phyloP scores from a whole-genome alignment of 2,329 filamentous ascomycete species.

The Fusarium concolor region DNA sequence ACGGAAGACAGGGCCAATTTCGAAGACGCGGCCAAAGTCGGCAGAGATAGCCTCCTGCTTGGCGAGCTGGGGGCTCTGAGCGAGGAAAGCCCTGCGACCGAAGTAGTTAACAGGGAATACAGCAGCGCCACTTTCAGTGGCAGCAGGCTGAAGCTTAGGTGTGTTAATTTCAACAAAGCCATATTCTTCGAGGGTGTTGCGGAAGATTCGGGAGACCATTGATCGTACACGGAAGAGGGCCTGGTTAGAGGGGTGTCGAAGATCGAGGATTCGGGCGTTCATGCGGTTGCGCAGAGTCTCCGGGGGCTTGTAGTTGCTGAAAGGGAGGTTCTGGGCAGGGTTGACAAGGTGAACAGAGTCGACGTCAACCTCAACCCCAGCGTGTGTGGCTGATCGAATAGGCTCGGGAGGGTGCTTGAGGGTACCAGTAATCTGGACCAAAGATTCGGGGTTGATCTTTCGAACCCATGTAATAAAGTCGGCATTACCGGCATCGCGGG shows the following conservation, averaged over 20 bases:
- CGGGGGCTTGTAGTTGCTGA: conserved; percentile 71
- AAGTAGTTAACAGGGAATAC: conserved; percentile 96
- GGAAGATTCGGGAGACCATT: conserved; percentile 83
- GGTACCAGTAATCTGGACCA: conserved; percentile 80
- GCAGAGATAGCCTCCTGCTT: conserved; percentile 94
- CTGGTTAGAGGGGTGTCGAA: conserved; percentile 88
- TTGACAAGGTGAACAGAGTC: conserved; percentile 64
- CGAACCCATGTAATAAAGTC: conserved; percentile 91
- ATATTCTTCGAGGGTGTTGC: conserved; percentile 76
- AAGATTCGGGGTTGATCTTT: conserved; percentile 80
- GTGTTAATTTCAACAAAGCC: conserved; percentile 95
- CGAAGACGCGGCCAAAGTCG: conserved; percentile 90
- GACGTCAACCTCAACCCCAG: conserved; percentile 81
- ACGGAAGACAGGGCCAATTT: conserved; percentile 79
- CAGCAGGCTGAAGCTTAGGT: conserved; percentile 88
- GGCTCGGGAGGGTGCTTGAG: conserved; percentile 79
- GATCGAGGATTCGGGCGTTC: conserved; percentile 82
- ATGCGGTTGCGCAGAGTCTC: conserved; percentile 76
- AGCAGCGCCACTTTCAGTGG: conserved; percentile 90
- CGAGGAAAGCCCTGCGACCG: conserved; percentile 84
- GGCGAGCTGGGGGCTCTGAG: conserved; percentile 89
- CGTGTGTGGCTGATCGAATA: conserved; percentile 79
- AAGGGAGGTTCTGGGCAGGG: conserved; percentile 60
- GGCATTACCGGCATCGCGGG: conserved; percentile 57
- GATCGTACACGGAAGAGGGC: conserved; percentile 89